These are phyloP conservation scores for Pyrus bretschneideri DNA, from an alignment of 306 rosid genomes.

Conservation along the genomic window DNA sequence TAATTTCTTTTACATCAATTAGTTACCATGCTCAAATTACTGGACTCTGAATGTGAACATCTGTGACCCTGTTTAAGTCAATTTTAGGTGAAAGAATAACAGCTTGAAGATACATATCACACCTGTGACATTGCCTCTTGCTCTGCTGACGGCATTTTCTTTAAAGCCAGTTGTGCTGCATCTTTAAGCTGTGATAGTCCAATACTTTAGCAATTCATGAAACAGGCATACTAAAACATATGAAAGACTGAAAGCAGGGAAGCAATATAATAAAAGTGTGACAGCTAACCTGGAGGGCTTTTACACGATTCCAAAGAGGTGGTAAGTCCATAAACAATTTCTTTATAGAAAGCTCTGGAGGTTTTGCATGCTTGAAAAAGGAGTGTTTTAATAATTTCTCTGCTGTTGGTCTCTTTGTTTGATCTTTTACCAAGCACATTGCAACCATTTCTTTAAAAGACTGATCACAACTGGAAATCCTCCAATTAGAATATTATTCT, in stretches of 20 bases:
- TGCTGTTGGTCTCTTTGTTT: slow-evolving; percentile 88
- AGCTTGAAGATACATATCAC: neutral
- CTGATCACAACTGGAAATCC: slow-evolving; percentile 98
- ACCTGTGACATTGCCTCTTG: slow-evolving; percentile 98
- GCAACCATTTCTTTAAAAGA: slow-evolving; percentile 99
- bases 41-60: neutral
- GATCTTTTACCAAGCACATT: slow-evolving; percentile 99
- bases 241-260: slow-evolving; percentile 12
- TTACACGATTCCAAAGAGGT: slow-evolving; percentile 90
- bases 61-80: neutral
- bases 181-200: slow-evolving; percentile 75
- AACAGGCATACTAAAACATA: slow-evolving; percentile 12
- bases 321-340: slow-evolving; percentile 86
- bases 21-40: neutral
- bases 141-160: slow-evolving; percentile 97
- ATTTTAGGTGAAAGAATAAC: neutral
- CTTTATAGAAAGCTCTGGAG: slow-evolving; percentile 89
- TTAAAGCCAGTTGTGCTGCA: slow-evolving; percentile 89
- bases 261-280: slow-evolving; percentile 7
- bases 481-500: slow-evolving; percentile 73
- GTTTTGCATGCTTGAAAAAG: slow-evolving; percentile 80
- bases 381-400: slow-evolving; percentile 89
- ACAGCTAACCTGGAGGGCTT: slow-evolving; percentile 77
- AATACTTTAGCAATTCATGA: slow-evolving; percentile 20
- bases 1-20: neutral